Base-by-base conservation (phyloP, 306 rosid genomes). In the Trichosanthes truncata region DNA sequence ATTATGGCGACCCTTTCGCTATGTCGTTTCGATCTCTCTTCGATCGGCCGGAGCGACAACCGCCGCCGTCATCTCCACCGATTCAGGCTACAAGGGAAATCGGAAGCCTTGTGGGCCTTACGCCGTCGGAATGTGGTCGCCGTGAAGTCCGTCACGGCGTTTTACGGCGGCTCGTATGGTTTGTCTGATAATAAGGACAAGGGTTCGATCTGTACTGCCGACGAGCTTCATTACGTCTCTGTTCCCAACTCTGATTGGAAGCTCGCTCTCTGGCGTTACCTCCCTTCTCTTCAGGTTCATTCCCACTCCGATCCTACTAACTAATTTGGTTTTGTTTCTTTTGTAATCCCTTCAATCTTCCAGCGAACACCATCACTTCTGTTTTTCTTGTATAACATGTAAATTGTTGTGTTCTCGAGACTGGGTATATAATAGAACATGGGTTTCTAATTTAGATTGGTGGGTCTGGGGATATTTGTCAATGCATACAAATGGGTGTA, bases 221-320 rank as follows among this genome's bases (percentile, higher is more conserved):
- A 92, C 20, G 97, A 94, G 82, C 92, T 92, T 76, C 98, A 94
- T 83, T 86, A 83, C 29, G 89, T 92, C 69, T 20, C 89, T 15
- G 87, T 92, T 86, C 85, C 96, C 15, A 81, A 86, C 80, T 88
- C 97, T 83, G 90, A 87, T 83, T 94, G 98, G 97, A 89, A 79
- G 49, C 97, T 94, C 80, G 95, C 97, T 82, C 93, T 92, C 46
- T 92, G 98, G 98, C 97, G 98, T 78, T 94, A 92, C 86, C 89
- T 80, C 61, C 95, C 98, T 73, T 88, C 93, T 79, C 84, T 86
- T 1, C 60, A 76, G 96, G 97, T 90, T 48, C 41, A n/a, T 38
- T 75, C 41, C 76, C 40, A 23, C 11, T 55, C 80, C 61, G 40
- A 61, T 61, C 68, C 9, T 61, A 13, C 2, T 33, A 63, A 33